These are phyloP conservation scores for Buxus sempervirens DNA, from an alignment of 164 flowering plant species.

Conservation along the genomic window DNA sequence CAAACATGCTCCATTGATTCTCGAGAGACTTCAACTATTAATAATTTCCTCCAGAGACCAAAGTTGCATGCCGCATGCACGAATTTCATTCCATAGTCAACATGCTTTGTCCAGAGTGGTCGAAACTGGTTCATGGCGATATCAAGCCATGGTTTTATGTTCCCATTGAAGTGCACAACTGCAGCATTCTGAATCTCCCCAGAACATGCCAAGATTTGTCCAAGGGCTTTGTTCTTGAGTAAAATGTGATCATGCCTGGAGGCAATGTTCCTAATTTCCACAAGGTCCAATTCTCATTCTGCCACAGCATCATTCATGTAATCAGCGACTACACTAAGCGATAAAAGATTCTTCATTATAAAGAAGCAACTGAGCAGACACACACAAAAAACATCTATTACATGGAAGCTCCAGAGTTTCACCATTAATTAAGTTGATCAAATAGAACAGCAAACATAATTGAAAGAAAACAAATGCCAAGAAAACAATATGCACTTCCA, in stretches of 20 bases:
- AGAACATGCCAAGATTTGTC: conserved; percentile 34
- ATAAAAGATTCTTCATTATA: too few relatives aligned
- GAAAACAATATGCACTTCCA: too few relatives aligned
- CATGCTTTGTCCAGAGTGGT: conserved; percentile 30
- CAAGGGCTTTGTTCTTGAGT: conserved; percentile 32
- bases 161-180: conserved; percentile 33
- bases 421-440: too few relatives aligned
- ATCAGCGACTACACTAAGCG: not conserved
- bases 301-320: conserved; percentile 4
- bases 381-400: too few relatives aligned
- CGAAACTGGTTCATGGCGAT: conserved; percentile 27
- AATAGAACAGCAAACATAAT: too few relatives aligned
- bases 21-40: not conserved
- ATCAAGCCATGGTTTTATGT: conserved; percentile 35
- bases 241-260: conserved; percentile 29
- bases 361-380: too few relatives aligned
- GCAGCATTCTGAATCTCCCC: conserved; percentile 30
- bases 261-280: conserved; percentile 35
- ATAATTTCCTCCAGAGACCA: conserved; percentile 13
- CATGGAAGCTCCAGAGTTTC: too few relatives aligned
- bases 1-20: not conserved
- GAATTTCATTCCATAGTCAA: conserved; percentile 28
- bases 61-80: conserved; percentile 31
- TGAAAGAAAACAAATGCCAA: too few relatives aligned
- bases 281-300: conserved; percentile 31